phyloP scores from a whole-genome alignment of 1,284 basidiomycete genomes.

The Cutaneotrichosporon sp. region DNA sequence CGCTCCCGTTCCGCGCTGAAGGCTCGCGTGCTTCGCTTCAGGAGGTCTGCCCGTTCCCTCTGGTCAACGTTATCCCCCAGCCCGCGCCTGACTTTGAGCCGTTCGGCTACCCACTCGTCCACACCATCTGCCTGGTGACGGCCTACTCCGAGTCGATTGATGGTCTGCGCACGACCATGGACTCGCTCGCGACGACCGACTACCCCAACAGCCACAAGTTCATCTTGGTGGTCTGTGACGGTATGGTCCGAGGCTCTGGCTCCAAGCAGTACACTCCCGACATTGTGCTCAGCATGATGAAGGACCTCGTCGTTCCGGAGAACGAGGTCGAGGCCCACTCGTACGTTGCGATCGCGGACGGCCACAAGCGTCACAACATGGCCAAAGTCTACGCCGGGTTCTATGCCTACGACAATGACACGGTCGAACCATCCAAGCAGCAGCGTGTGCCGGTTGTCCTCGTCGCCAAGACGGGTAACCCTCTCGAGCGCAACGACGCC shows the following conservation, averaged over 20 bases:
- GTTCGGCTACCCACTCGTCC: slow-evolving; percentile 91
- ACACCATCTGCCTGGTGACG: slow-evolving; percentile 94
- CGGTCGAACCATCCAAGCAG: slow-evolving; percentile 89
- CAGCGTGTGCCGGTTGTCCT: slow-evolving; percentile 94
- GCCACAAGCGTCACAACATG: slow-evolving; percentile 99
- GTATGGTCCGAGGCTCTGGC: slow-evolving; percentile 91
- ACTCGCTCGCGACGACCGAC: slow-evolving; percentile 96
- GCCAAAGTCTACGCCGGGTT: slow-evolving; percentile 98
- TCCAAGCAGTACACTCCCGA: slow-evolving; percentile 87
- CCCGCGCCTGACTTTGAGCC: slow-evolving; percentile 89
- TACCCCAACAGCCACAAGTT: slow-evolving; percentile 98
- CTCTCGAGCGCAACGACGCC: slow-evolving; percentile 76
- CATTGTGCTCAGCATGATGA: slow-evolving; percentile 96
- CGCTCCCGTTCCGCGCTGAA: slow-evolving; percentile 58
- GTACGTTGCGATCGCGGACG: slow-evolving; percentile 97
- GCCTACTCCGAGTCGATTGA: slow-evolving; percentile 98
- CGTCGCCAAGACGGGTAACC: slow-evolving; percentile 92
- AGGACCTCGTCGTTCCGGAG: slow-evolving; percentile 79
- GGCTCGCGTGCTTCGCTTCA: slow-evolving; percentile 46
- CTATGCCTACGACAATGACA: slow-evolving; percentile 92
- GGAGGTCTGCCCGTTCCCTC: slow-evolving; percentile 78
- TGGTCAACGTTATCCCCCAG: slow-evolving; percentile 82
- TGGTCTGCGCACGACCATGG: slow-evolving; percentile 92
- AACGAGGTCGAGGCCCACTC: slow-evolving; percentile 91
- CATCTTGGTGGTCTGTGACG: slow-evolving; percentile 93